Base-by-base conservation (phyloP, 2,329 filamentous ascomycete genomes). In the Alternaria incomplexa region DNA sequence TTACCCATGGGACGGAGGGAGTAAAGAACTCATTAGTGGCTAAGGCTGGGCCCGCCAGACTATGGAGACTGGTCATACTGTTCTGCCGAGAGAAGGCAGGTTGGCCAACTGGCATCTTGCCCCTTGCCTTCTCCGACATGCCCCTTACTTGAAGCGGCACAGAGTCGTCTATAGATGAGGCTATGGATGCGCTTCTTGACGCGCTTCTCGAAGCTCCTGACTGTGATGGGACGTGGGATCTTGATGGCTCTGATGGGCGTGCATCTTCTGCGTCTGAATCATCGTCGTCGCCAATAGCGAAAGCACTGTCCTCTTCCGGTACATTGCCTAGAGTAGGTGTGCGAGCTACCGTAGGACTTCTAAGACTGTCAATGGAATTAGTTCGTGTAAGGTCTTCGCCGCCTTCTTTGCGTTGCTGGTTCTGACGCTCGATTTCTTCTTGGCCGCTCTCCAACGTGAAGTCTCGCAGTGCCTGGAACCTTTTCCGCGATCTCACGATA, bases 71-170 rank as follows among this genome's bases (percentile, higher is more conserved):
- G 1, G 92, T 92, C 26, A 90, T 92, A 79, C 93, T 96, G 75
- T 96, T 97, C 75, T 97, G 93, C 17, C 95, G 86, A 1, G 94
- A 97, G 77, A 97, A 97, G 2, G 88, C 88, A n/a, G 88, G 87
- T 53, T 90, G 85, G 1, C 92, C 91, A 12, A 92, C 93, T 26
- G 95, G 96, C 89, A 97, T 93, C 80, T 99, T 99, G 8, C 96
- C 96, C 53, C 96, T 86, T 15, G 96, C 96, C 79, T 98, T 99
- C 80, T 98, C 96, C 20, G 95, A 97, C 92, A 98, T 97, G 58
- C 93, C 93, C 61, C 93, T 88, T 28, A 97, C 79, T 77, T 97
- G 94, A 20, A 89, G 85, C 13, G 93, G 93, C 10, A 97, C 88
- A 5, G 91, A 90, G 63, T 96, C 93, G 62, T 96, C 93, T 1